A percentile compares a stretch with the other conserved stretches of the same genome.
Conservation (phyloP, 1,284 basidiomycete genomes). For the Sporisorium exsertum region DNA sequence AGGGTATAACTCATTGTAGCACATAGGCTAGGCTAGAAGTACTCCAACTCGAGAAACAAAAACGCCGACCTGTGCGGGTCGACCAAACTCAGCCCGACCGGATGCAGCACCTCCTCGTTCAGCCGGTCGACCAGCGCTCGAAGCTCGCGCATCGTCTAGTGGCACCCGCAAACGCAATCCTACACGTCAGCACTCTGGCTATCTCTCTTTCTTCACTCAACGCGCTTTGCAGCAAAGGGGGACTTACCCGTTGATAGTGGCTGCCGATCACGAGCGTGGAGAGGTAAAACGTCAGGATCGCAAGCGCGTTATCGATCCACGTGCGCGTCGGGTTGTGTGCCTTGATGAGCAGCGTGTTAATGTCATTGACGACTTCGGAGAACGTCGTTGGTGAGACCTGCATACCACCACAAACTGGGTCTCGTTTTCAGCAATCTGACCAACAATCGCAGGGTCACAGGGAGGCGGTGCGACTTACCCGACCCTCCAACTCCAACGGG, state of each 20-base stretch:
- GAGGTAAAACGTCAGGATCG: slow-evolving; percentile 52
- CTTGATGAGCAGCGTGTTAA: slow-evolving; percentile 50
- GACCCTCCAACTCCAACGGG: slow-evolving; percentile 83
- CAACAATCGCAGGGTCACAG: not conserved
- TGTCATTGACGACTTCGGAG: slow-evolving; percentile 56
- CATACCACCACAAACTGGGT: not conserved
- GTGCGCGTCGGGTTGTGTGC: slow-evolving; percentile 41
- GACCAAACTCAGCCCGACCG: slow-evolving; percentile 81
- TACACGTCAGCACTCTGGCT: not conserved
- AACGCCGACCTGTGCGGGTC: slow-evolving; percentile 84
- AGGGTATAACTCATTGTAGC: not conserved
- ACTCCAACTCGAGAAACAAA: slow-evolving; percentile 75
- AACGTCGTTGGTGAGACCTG: slow-evolving; percentile 51
- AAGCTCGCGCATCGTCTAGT: slow-evolving; percentile 85
- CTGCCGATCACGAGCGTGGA: slow-evolving; percentile 74
- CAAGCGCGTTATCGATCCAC: slow-evolving; percentile 52
- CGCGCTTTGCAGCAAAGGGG: not conserved
- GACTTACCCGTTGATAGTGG: slow-evolving; percentile 80
- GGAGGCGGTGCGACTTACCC: slow-evolving; percentile 71
- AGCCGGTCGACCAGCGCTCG: slow-evolving; percentile 75
- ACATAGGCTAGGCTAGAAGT: slow-evolving; percentile 63
- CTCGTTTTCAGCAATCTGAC: not conserved
- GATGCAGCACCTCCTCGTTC: slow-evolving; percentile 80
- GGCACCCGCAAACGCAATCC: not conserved
- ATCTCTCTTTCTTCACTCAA: too few relatives aligned